Evolutionary conservation across 495 filamentous ascomycete genomes (phyloP).

Genomic region (Xanthoparmelia taractica): DNA sequence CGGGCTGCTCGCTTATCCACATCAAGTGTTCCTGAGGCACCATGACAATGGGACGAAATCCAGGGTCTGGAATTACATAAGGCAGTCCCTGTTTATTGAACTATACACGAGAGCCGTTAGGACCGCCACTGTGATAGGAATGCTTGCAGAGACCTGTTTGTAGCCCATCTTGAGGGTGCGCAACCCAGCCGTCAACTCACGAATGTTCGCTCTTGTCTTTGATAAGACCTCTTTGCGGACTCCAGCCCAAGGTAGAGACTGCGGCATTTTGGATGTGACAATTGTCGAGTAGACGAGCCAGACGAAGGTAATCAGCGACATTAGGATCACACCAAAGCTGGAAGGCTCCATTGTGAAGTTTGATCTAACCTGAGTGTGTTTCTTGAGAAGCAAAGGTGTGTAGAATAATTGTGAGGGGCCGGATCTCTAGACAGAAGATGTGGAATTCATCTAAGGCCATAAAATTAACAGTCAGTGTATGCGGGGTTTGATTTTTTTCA

Average conservation of each 20-base stretch:
- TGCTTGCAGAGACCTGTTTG: not conserved
- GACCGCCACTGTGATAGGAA: not conserved
- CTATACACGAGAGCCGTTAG: not conserved
- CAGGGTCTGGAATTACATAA: not conserved
- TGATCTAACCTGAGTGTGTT: not conserved
- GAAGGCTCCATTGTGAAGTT: not conserved
- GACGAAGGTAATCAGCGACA: not conserved
- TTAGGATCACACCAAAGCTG: not conserved
- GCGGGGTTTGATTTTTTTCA: no score
- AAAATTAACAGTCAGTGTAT: no score
- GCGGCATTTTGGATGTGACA: not conserved
- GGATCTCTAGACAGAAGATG: no score
- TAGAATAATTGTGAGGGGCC: no score
- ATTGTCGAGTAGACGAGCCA: not conserved
- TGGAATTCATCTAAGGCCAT: no score
- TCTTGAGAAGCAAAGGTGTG: not conserved
- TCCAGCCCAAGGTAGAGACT: constrained; percentile 4
- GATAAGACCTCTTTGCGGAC: not conserved
- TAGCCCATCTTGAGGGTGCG: constrained; percentile 9
- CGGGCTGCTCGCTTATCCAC: constrained; percentile 5
- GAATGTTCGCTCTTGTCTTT: constrained; percentile 3
- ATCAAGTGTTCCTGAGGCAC: constrained; percentile 10
- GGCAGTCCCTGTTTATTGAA: not conserved
- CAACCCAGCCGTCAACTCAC: constrained; percentile 2
- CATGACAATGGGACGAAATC: constrained; percentile 1